Evolutionary conservation across 1,284 basidiomycete species (phyloP), one percentile per base, ranked within the genome.

Genomic region (Trametes versicolor): DNA sequence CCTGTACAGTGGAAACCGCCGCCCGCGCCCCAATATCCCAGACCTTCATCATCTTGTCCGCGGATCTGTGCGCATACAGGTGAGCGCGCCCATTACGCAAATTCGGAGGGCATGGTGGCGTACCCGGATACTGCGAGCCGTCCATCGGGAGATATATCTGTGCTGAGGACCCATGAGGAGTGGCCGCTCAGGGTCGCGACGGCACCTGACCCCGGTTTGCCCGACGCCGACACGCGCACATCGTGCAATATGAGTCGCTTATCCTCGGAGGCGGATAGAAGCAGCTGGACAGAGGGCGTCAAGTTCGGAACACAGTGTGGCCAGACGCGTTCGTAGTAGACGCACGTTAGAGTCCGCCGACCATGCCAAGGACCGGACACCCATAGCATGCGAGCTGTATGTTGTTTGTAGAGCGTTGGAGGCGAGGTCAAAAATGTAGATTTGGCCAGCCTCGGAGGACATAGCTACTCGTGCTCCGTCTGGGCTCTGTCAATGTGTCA

Each of bases 251-350:
- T 88, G 60, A 97, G 87, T 17, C 93, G 88, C 74, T 94, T 92
- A 77, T 97, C 95, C 76, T 97, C 95, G 1, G 94, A 94, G 6
- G 91, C 95, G 36, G 92, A 93, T 53, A 95, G 81, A 6, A 97
- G 82, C 62, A 94, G 85, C 94, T 95, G 12, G 27, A 53, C 12
- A 27, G 13, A 25, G 1, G 10, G 37, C 34, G 4, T 15, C n/a
- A 27, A 29, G 8, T 39, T 19, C n/a, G 6, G 37, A 23, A 29
- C 15, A 9, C 9, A 17, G 8, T 21, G 10, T 13, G 19, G 8
- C 41, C 15, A 12, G 15, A 27, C 13, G 34, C 39, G 8, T 32
- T 3, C 4, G 3, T 32, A 13, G 7, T n/a, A 10, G 34, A 72
- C 79, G 59, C 66, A 85, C 88, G 71, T 88, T 86, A 10, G 84